Conservation (phyloP, 2,329 filamentous ascomycete genomes). For the Trichoderma guizhouense region DNA sequence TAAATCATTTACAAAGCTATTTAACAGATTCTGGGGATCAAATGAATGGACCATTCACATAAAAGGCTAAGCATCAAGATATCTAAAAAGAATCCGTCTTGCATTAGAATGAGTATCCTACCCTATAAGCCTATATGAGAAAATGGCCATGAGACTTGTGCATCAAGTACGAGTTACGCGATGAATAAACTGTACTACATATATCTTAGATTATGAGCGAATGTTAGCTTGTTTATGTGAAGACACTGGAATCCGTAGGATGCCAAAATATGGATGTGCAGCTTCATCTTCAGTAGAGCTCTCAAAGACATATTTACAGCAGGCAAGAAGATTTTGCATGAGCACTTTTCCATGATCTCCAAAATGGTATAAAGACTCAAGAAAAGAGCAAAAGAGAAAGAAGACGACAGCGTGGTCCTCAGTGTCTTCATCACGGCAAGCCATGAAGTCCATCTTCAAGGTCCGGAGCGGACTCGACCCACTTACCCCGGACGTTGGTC, state of each 20-base stretch:
- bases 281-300: background rate
- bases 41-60: background rate
- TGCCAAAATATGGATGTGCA: background rate
- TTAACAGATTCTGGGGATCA: background rate
- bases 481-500: background rate
- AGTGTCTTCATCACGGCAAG: background rate
- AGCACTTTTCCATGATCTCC: background rate
- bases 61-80: background rate
- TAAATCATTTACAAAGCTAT: fast-evolving
- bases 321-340: background rate
- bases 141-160: background rate
- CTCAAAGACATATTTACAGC: background rate
- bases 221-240: background rate
- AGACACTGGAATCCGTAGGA: background rate
- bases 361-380: background rate
- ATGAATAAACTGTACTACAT: too few species aligned
- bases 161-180: background rate
- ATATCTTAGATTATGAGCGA: too few species aligned
- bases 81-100: too few species aligned
- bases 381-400: background rate
- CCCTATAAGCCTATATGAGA: background rate
- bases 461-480: background rate
- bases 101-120: background rate
- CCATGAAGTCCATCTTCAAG: background rate
- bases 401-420: fast-evolving